phyloP scores from a whole-genome alignment of 2,329 filamentous ascomycete genomes.

The Rhynchosporium secalis region DNA sequence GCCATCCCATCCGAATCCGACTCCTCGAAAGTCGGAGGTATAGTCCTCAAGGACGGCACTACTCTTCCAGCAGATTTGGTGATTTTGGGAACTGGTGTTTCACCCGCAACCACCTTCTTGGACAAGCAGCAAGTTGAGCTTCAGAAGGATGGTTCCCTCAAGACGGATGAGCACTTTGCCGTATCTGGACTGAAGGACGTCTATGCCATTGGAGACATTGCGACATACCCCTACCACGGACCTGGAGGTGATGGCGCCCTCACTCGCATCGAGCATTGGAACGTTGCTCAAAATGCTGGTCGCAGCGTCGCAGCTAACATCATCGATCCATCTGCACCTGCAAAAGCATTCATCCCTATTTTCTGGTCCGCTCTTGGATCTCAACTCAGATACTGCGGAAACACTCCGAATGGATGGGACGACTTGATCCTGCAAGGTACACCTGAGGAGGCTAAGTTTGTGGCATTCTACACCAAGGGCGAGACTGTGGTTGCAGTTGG shows the following conservation, averaged over 20 bases:
- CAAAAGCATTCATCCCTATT: conserved; percentile 81
- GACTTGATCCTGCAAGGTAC: conserved; percentile 79
- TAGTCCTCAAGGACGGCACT: conserved; percentile 84
- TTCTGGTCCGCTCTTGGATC: conserved; percentile 95
- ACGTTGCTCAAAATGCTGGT: conserved; percentile 92
- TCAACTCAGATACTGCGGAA: conserved; percentile 92
- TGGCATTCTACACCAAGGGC: conserved; percentile 84
- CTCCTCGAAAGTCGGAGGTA: conserved; percentile 71
- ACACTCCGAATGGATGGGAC: conserved; percentile 80
- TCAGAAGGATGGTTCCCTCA: conserved; percentile 81
- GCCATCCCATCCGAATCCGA: conserved; percentile 71
- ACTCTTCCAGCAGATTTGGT: conserved; percentile 84
- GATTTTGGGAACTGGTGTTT: conserved; percentile 86
- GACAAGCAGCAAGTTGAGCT: conserved; percentile 69
- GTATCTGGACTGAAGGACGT: conserved; percentile 78
- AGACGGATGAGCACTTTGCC: conserved; percentile 76
- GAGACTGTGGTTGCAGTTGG: conserved; percentile 88
- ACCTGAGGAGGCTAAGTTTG: conserved; percentile 76
- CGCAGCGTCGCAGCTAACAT: conserved; percentile 79
- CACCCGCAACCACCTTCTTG: conserved; percentile 81
- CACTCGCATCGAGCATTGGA: conserved; percentile 95
- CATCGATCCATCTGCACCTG: conserved; percentile 58
- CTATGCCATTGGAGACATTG: conserved; percentile 93
- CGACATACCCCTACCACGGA: conserved; percentile 90
- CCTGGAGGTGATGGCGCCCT: conserved; percentile 74